Evolutionary conservation across 352 stramenopile genomes (phyloP).

Genomic region (Peronospora tabacina): DNA sequence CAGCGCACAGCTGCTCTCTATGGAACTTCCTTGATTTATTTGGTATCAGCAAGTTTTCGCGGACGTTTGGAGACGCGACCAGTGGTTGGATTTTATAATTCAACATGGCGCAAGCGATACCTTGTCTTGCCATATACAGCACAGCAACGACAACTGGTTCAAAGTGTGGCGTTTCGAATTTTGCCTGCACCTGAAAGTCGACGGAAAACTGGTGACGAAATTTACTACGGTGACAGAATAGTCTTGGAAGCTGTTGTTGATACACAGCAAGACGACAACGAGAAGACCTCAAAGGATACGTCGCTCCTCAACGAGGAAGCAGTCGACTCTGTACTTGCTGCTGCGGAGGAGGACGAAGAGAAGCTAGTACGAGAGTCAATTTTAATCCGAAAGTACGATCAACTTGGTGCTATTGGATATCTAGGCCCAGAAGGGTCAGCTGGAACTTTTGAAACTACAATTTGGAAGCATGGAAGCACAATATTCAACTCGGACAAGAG

Average conservation of each 20-base stretch:
- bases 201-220: slow-evolving; percentile 47
- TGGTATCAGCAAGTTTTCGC: slow-evolving; percentile 67
- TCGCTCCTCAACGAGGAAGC: slow-evolving; percentile 17
- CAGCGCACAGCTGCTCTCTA: slow-evolving; percentile 48
- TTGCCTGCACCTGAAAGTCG: slow-evolving; percentile 49
- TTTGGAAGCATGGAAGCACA: slow-evolving; percentile 75
- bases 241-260: slow-evolving; percentile 48
- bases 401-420: slow-evolving; percentile 70
- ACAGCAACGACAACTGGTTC: slow-evolving; percentile 56
- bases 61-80: slow-evolving; percentile 65
- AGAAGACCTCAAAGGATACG: slow-evolving; percentile 13
- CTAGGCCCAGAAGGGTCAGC: slow-evolving; percentile 68
- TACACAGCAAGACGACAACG: slow-evolving; percentile 6
- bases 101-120: slow-evolving; percentile 77
- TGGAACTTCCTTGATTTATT: slow-evolving; percentile 56
- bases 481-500: slow-evolving; percentile 81
- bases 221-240: slow-evolving; percentile 77
- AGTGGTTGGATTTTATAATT: slow-evolving; percentile 72
- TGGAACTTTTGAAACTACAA: slow-evolving; percentile 69
- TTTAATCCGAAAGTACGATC: slow-evolving; percentile 72
- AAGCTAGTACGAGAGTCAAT: slow-evolving; percentile 16
- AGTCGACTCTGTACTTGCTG: slow-evolving; percentile 2
- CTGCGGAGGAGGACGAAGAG: slow-evolving; percentile 6
- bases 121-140: slow-evolving; percentile 68
- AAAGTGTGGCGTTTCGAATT: slow-evolving; percentile 69